Base-by-base conservation (phyloP, 441 rosid genomes). In the Corymbia calophylla region DNA sequence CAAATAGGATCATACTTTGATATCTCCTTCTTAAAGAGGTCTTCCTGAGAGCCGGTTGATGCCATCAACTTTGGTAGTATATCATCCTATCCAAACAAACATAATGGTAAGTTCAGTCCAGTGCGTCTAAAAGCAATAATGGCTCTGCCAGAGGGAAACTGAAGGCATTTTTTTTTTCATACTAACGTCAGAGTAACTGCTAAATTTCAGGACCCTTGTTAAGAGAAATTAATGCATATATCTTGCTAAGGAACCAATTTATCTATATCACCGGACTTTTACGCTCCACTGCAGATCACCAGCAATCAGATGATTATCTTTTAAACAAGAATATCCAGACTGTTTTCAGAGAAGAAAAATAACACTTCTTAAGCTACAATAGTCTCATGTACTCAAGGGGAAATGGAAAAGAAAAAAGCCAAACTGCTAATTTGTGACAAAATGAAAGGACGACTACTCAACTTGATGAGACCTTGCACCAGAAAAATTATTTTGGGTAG, bases 41-140 rank as follows among this genome's bases (percentile, higher is more conserved):
- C 99, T 90, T 97, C 99, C 89, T 94, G 95, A 55, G 98, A 96
- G 88, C 99, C 98, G 2, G 97, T 95, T 53, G 93, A 92, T 85
- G 98, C 95, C 99, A 98, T 98, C 94, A 98, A 93, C 93, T 98
- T 98, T n/a, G 99, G 99, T 53, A 98, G 93, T 93, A 98, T 96
- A 91, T 98, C 99, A 94, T 97, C 99, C 99, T 98, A 94, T 39
- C 29, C 51, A 91, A 92, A 91, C 87, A 89, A 93, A 89, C 66
- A 86, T 4, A 87, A 86, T 29, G n/a, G 25, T 55, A 39, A 15
- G 84, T 17, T 73, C 51, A 73, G 51, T 73, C 84, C 84, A 39
- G 84, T 73, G n/a, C 1, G 1, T 39, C 49, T 73, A 39, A 73
- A 39, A 39, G 84, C 29, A 39, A 73, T 39, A 73, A 73, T 73